A percentile compares a stretch with the other conserved stretches of the same genome.
phyloP scores from a whole-genome alignment of 2,329 filamentous ascomycete genomes.

The Fusarium graminum region DNA sequence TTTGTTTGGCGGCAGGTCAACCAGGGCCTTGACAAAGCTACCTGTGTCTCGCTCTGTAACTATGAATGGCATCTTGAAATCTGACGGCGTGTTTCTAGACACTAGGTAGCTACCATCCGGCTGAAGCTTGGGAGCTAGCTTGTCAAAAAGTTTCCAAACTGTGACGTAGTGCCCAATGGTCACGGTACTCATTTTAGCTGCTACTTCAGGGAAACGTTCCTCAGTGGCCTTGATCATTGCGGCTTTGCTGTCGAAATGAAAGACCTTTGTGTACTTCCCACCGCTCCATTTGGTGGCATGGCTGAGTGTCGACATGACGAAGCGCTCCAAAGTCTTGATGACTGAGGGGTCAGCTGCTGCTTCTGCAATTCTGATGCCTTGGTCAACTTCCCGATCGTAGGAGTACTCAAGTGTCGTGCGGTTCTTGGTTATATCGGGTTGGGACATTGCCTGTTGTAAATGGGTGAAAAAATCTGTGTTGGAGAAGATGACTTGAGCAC shows the following conservation, averaged over 20 bases:
- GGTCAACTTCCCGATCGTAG: slow-evolving; percentile 27
- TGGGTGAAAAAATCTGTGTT: slow-evolving; percentile 32
- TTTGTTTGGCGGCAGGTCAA: not conserved
- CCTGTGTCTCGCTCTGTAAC: not conserved
- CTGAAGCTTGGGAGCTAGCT: slow-evolving; percentile 9
- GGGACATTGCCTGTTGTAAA: slow-evolving; percentile 14
- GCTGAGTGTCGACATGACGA: slow-evolving; percentile 31
- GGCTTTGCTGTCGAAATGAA: slow-evolving; percentile 34
- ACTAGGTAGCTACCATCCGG: slow-evolving; percentile 4
- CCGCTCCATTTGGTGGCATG: slow-evolving; percentile 32
- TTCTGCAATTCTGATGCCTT: slow-evolving; percentile 8
- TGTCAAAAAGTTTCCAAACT: slow-evolving; percentile 7
- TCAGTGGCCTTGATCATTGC: slow-evolving; percentile 11
- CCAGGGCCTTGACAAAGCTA: not conserved
- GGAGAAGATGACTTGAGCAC: slow-evolving; percentile 32
- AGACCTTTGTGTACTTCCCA: slow-evolving; percentile 29
- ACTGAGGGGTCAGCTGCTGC: slow-evolving; percentile 24
- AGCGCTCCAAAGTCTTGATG: slow-evolving; percentile 20
- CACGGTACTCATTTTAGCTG: slow-evolving; percentile 17
- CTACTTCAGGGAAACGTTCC: slow-evolving; percentile 16
- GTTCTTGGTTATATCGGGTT: not conserved
- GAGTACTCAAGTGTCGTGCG: slow-evolving; percentile 6
- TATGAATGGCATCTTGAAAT: slow-evolving; percentile 8
- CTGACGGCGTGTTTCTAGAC: not conserved
- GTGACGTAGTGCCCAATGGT: slow-evolving; percentile 11